Conservation (phyloP, 768 basidiomycete species). For the Arthromyces matolae region DNA sequence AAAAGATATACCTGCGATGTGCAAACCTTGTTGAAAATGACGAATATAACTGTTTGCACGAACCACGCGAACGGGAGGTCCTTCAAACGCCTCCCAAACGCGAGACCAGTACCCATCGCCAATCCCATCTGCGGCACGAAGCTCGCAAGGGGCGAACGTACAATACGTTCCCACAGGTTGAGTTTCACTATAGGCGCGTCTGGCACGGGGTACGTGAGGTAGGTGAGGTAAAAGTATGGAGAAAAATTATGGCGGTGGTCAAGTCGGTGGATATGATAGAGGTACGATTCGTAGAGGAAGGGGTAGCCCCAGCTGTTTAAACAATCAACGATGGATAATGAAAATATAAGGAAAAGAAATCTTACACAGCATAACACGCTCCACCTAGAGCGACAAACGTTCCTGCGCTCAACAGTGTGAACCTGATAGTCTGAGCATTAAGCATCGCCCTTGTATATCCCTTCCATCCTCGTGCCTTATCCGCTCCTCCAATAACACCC, state of each 20-base stretch:
- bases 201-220: conserved; percentile 69
- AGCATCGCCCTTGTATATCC: conserved; percentile 40
- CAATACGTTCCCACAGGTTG: conserved; percentile 35
- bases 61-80: conserved; percentile 86
- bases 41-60: conserved; percentile 85
- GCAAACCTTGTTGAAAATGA: conserved; percentile 98
- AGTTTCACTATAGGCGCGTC: conserved; percentile 15
- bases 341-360: conserved; percentile 2
- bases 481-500: conserved; percentile 40
- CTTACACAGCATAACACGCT: conserved; percentile 74
- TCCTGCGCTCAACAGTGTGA: conserved; percentile 62
- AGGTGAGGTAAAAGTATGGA: conserved; percentile 93
- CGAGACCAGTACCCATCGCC: conserved; percentile 67
- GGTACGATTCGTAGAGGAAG: conserved; percentile 87
- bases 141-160: conserved; percentile 73
- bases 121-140: conserved; percentile 83
- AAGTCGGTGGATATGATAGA: conserved; percentile 86
- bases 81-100: conserved; percentile 52
- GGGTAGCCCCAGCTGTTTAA: conserved; percentile 84
- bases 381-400: conserved; percentile 63
- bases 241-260: conserved; percentile 99
- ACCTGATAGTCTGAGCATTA: conserved; percentile 54
- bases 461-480: conserved; percentile 13
- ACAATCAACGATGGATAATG: background rate
- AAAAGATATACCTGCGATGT: conserved; percentile 74